Base-by-base conservation (phyloP, 495 filamentous ascomycete genomes). In the Aspergillus asperescens region DNA sequence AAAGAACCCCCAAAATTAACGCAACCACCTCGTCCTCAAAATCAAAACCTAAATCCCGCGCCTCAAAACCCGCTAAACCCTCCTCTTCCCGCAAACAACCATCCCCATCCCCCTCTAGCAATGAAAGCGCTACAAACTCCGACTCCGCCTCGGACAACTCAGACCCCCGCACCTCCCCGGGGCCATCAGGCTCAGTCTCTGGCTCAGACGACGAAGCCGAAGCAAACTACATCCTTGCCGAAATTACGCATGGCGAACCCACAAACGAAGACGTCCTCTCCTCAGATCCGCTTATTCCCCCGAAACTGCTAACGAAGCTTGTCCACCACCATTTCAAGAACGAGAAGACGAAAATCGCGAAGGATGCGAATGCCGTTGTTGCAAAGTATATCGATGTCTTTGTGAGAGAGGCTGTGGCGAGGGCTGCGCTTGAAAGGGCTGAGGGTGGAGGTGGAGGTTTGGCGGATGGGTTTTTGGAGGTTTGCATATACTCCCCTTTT, bases 301-400 rank as follows among this genome's bases (percentile, higher is more conserved):
- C 78, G 1, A 83, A 86, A 40, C 74, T 98, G 18, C 69, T 98
- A 12, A 85, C 84, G 4, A 75, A 77, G 38, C 63, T 97, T 1
- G 69, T 97, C 25, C 85, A 95, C 61, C 80, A 90, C 50, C 82
- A 85, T 66, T 95, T 95, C 60, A 76, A 84, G 49, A 77, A 81
- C 32, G 62, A 75, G 16, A 80, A 81, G 48, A 91, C 84, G 2
- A 77, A 85, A 63, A 85, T 97, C 31, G 81, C 83, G 3, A 85
- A 83, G 60, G 87, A 90, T 43, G 94, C 93, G 15, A 83, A 90
- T 63, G 73, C 69, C 12, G 82, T 90, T 6, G 79, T 93, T 25
- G 88, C 80, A 3, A 89, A 86, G 71, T 97, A 97, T 62, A 79
- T 96, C 63, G 89, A 95, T 72, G 83, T 87, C 10, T 98, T 96